These are phyloP conservation scores for Porpolomopsis calyptriformis DNA, from an alignment of 768 basidiomycete genomes.

Conservation along the genomic window DNA sequence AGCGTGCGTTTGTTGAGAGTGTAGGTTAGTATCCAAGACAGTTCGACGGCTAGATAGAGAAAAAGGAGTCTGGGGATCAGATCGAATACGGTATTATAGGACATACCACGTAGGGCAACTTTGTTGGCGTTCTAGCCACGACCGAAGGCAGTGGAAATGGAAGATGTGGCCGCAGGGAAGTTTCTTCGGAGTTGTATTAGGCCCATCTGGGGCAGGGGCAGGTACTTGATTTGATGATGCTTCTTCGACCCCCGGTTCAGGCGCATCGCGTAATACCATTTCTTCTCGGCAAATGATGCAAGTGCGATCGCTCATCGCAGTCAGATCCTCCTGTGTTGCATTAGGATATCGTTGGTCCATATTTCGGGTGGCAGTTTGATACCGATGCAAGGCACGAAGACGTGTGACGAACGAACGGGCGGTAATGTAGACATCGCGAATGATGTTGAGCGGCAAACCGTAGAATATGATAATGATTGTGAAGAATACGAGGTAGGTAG, in stretches of 20 bases:
- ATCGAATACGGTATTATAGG: constrained; percentile 3
- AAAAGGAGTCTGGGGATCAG: constrained; percentile 8
- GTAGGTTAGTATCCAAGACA: constrained; percentile 48
- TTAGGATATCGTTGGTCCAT: constrained; percentile 96
- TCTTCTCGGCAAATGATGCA: constrained; percentile 99
- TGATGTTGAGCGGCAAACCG: constrained; percentile 90
- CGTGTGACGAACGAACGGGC: constrained; percentile 85
- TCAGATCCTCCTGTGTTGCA: constrained; percentile 78
- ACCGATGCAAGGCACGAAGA: constrained; percentile 79
- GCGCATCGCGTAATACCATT: constrained; percentile 44
- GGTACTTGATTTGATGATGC: constrained; percentile 16
- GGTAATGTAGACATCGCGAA: constrained; percentile 95
- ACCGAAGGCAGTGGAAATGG: constrained; percentile 93
- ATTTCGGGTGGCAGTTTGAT: constrained; percentile 87
- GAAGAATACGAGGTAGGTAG: constrained; percentile 91
- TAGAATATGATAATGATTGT: constrained; percentile 88
- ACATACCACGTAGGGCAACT: constrained; percentile 96
- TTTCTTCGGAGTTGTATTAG: constrained; percentile 94
- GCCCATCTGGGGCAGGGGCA: constrained; percentile 44
- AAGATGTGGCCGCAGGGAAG: constrained; percentile 96
- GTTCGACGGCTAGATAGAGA: constrained; percentile 52
- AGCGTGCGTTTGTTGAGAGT: constrained; percentile 24
- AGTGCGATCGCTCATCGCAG: constrained; percentile 73
- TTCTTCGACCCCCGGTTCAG: constrained; percentile 4
- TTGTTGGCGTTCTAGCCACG: constrained; percentile 97